Evolutionary conservation across 2,329 filamentous ascomycete species (phyloP), one percentile per base, ranked within the genome.

Genomic region (Fusarium zealandicum): DNA sequence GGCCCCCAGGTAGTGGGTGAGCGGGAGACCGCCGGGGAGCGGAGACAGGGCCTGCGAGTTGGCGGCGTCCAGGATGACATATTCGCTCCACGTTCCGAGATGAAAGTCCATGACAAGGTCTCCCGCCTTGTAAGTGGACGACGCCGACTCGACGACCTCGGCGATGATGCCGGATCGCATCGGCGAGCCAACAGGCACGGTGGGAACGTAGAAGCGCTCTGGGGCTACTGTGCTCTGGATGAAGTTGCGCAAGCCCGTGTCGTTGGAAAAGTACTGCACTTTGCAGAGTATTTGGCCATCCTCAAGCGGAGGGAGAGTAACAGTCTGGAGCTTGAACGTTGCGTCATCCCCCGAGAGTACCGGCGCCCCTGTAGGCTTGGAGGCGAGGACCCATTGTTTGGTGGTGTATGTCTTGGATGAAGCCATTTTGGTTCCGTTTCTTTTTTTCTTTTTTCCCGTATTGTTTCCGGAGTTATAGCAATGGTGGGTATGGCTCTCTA

Each of bases 331-430:
- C 55, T 63, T 61, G 46, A 65, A 70, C 49, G 67, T 70, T 9
- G 68, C 63, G 31, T 70, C 56, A 38, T 61, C 59, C 22, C 68
- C 68, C 2, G 58, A 55, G 31, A 70, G 61, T 22, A 65, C 49
- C 28, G 68, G 68, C 32, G 59, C 59, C 43, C 59, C 68, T 40
- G 60, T 48, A 20, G 67, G 67, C 60, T 66, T 68, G 45, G 58
- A 58, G 53, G 52, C 53, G 30, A 70, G 65, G 50, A 67, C 54
- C 68, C 68, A 70, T 69, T 68, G 67, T 63, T 70, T 70, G 49
- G 67, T 70, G n/a, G 64, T 68, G 39, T 58, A 59, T 14, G 47
- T 51, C 25, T 45, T 59, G 5, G 65, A 55, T 5, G 61, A 59
- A 30, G 65, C 46, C 65, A 67, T 67, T 45, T 54, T 35, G 18